Conservation (phyloP, 2,329 filamentous ascomycete genomes). For the Colletotrichum liaoningense region DNA sequence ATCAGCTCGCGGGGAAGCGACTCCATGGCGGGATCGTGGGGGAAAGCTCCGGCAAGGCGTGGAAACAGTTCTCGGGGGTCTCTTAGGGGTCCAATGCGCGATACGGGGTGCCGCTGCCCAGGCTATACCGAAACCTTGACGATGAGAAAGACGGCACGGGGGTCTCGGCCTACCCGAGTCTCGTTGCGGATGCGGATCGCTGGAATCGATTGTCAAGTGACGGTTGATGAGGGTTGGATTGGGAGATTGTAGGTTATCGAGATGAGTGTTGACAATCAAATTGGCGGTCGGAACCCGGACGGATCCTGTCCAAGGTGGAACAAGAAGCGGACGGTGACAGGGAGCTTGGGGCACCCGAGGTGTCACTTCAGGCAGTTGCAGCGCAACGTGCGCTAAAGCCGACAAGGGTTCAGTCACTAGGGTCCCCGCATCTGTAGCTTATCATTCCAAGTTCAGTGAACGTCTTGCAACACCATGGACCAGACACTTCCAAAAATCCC, state of each 20-base stretch:
- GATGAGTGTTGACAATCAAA: not conserved
- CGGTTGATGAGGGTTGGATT: not conserved
- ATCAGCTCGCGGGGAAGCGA: slow-evolving; percentile 60
- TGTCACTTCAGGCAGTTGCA: slow-evolving; percentile 14
- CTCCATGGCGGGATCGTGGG: slow-evolving; percentile 50
- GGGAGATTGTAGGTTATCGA: slow-evolving; percentile 4
- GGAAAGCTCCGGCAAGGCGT: slow-evolving; percentile 7
- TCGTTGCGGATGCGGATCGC: not conserved
- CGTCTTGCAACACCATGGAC: not conserved
- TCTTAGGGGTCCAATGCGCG: not conserved
- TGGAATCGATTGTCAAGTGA: not conserved
- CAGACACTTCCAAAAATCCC: not conserved
- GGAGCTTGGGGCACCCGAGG: slow-evolving; percentile 22
- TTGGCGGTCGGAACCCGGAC: slow-evolving; percentile 21
- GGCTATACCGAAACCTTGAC: not conserved
- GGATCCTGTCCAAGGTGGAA: slow-evolving; percentile 14
- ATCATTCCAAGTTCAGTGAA: not conserved
- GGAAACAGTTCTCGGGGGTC: not conserved
- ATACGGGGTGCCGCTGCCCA: not conserved
- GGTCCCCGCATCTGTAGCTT: not conserved
- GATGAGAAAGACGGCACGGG: not conserved
- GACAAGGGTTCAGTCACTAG: slow-evolving; percentile 18
- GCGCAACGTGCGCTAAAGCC: slow-evolving; percentile 9
- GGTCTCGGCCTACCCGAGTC: too few relatives aligned
- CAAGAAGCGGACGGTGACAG: slow-evolving; percentile 4